These are phyloP conservation scores for Alternaria arbusti DNA, from an alignment of 2,329 filamentous ascomycete genomes.

Conservation along the genomic window DNA sequence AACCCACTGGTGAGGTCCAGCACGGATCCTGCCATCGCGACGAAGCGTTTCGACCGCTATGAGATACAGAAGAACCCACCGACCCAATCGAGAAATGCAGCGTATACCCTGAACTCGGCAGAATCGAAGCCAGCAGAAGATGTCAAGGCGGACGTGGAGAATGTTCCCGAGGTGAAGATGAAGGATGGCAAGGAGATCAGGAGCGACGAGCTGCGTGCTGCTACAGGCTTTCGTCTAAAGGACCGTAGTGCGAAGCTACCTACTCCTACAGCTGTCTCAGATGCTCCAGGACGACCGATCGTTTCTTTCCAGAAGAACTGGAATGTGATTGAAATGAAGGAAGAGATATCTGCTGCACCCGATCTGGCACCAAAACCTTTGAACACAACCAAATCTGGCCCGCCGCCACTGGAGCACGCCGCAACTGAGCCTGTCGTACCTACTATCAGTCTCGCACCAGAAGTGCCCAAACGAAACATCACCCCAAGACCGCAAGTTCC, in stretches of 20 bases:
- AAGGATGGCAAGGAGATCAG: conserved; percentile 85
- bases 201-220: conserved; percentile 84
- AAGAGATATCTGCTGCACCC: conserved; percentile 45
- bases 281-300: conserved; percentile 88
- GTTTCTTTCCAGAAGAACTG: conserved; percentile 93
- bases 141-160: conserved; percentile 36
- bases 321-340: conserved; percentile 76
- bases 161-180: conserved; percentile 55
- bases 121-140: conserved; percentile 42
- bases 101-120: conserved; percentile 73
- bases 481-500: conserved; percentile 22
- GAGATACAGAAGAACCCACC: conserved; percentile 88
- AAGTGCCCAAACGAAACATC: conserved; percentile 24
- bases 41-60: conserved; percentile 55
- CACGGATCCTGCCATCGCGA: conserved; percentile 55
- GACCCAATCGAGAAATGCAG: conserved; percentile 79
- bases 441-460: conserved; percentile 58
- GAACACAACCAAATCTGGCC: conserved; percentile 24
- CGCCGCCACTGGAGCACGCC: conserved; percentile 43
- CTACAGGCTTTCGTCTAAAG: conserved; percentile 86
- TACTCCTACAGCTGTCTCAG: conserved; percentile 87
- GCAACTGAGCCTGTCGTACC: conserved; percentile 55
- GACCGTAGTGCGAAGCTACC: conserved; percentile 88
- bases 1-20: conserved; percentile 52
- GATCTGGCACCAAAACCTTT: conserved; percentile 26